phyloP scores from a whole-genome alignment of 805 yeast species.

The Lipomyces japonicus region DNA sequence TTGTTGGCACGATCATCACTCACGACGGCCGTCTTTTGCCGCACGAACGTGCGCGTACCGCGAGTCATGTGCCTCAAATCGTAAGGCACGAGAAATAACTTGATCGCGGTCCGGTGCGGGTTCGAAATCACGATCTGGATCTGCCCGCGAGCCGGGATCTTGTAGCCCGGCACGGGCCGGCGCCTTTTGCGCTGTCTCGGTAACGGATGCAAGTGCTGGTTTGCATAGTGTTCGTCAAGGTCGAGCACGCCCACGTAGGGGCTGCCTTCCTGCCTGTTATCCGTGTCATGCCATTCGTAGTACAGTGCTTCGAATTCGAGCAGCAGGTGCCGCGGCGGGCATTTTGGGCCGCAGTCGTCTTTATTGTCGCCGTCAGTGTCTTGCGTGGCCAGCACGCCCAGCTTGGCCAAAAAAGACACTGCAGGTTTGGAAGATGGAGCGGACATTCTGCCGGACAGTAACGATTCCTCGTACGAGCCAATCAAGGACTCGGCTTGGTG shows the following conservation, averaged over 20 bases:
- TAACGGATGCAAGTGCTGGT: not conserved
- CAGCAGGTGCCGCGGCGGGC: constrained; percentile 33
- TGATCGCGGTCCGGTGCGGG: constrained; percentile 35
- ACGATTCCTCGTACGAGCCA: constrained; percentile 38
- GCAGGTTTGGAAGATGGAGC: constrained; percentile 32
- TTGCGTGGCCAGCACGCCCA: constrained; percentile 35
- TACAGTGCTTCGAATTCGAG: constrained; percentile 35
- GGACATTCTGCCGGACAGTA: constrained; percentile 35
- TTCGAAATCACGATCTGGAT: constrained; percentile 38
- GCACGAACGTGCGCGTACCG: constrained; percentile 35
- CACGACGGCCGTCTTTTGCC: constrained; percentile 33
- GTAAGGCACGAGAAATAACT: constrained; percentile 37
- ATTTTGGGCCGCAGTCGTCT: constrained; percentile 26
- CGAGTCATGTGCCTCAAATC: constrained; percentile 34
- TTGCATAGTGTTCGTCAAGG: constrained; percentile 8
- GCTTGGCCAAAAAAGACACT: constrained; percentile 29
- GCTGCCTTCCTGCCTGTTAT: constrained; percentile 23
- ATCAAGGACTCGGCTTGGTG: constrained; percentile 30
- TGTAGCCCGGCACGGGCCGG: constrained; percentile 30
- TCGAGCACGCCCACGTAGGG: constrained; percentile 34
- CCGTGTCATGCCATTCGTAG: constrained; percentile 30
- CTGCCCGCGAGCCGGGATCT: constrained; percentile 37
- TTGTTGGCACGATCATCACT: constrained; percentile 8
- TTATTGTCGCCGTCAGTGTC: constrained; percentile 26
- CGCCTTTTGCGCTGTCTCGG: not conserved